A percentile compares a stretch with the other conserved stretches of the same genome.
Evolutionary conservation across 768 basidiomycete genomes (phyloP).

Genomic region (Rhodotorula toruloides): DNA sequence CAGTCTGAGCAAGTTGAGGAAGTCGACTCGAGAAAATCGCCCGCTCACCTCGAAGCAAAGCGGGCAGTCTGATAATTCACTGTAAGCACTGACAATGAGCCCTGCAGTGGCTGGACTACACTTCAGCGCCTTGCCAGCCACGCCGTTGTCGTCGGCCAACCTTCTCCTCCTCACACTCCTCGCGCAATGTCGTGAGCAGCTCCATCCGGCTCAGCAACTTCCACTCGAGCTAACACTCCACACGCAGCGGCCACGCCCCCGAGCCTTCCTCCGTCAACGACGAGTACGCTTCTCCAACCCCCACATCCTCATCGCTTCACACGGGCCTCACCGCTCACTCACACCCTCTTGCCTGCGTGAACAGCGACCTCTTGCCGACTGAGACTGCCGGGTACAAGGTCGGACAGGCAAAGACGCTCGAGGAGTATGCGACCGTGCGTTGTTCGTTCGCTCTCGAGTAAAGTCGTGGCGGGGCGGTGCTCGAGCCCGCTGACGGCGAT

Average conservation of each 20-base stretch:
- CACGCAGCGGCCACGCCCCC: background rate
- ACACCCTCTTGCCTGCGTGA: no score
- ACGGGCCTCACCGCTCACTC: background rate
- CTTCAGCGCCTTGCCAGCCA: no score
- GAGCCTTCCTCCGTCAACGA: constrained; percentile 13
- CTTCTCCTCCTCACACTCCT: background rate
- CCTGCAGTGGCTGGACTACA: no score
- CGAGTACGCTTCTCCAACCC: background rate
- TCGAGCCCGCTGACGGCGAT: background rate
- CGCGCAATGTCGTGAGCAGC: constrained; percentile 1
- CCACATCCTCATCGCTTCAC: background rate
- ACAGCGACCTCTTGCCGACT: constrained; percentile 26
- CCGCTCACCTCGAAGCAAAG: background rate
- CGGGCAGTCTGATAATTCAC: no score
- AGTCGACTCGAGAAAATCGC: no score
- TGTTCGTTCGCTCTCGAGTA: accelerated
- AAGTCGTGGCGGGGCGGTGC: background rate
- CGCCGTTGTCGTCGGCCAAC: no score
- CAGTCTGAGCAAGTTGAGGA: no score
- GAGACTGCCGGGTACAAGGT: constrained; percentile 35
- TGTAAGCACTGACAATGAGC: no score
- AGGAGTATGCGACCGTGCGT: constrained; percentile 24
- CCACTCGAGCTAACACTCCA: background rate
- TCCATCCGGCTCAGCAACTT: accelerated
- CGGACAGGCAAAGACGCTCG: constrained; percentile 17